Conservation (phyloP, 257 asterid genomes). For the Parsonsia alboflavescens region DNA sequence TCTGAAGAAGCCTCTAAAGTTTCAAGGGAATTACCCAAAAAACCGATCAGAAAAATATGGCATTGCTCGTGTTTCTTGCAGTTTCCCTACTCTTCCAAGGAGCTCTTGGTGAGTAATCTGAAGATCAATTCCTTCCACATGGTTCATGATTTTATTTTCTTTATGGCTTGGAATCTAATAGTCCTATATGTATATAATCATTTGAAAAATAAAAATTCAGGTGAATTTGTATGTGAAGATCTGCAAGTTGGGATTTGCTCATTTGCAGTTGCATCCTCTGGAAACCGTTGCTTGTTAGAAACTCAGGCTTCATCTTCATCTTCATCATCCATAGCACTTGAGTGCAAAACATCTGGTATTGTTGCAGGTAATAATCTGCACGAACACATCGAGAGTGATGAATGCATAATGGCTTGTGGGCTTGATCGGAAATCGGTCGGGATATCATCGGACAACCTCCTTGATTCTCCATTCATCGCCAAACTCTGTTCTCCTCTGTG, state of each 20-base stretch:
- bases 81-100: conserved; percentile 24
- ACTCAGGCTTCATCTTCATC: conserved; percentile 35
- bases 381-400: conserved; percentile 22
- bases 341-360: conserved; percentile 49
- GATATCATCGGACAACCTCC: conserved; percentile 28
- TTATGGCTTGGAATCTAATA: too few species aligned
- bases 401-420: conserved; percentile 29
- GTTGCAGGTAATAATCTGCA: neutral
- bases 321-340: conserved; percentile 22
- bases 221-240: conserved; percentile 58
- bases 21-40: neutral
- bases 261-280: conserved; percentile 56
- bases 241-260: conserved; percentile 48
- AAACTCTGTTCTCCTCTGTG: conserved; percentile 29
- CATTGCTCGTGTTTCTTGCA: conserved; percentile 15
- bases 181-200: too few species aligned
- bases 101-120: conserved; percentile 19
- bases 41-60: conserved; percentile 13
- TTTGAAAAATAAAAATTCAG: conserved; percentile 22
- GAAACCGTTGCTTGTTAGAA: conserved; percentile 70
- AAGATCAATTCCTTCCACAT: too few species aligned
- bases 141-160: too few species aligned
- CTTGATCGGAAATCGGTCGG: conserved; percentile 25
- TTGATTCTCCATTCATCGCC: conserved; percentile 11
- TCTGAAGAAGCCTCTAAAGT: neutral